These are phyloP conservation scores for Malus hybrid DNA, from an alignment of 331 rosid species.

Conservation along the genomic window DNA sequence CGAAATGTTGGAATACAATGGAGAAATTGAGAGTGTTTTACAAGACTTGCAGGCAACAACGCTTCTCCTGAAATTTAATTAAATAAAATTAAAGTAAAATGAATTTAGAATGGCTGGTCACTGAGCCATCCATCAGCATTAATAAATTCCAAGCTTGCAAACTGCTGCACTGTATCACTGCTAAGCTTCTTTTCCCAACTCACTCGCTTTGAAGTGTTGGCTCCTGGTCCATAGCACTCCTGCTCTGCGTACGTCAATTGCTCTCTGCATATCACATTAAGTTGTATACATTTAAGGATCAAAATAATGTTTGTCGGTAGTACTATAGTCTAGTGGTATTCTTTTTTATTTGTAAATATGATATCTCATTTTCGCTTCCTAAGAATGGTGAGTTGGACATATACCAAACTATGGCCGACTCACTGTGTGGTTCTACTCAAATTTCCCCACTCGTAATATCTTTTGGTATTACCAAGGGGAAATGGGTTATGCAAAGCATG, in stretches of 20 bases:
- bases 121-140: constrained; percentile 48
- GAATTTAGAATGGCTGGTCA: constrained; percentile 14
- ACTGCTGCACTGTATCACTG: background rate
- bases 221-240: constrained; percentile 53
- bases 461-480: no score
- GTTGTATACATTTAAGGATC: background rate
- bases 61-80: background rate
- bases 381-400: no score
- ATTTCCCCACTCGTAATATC: no score
- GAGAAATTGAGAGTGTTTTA: background rate
- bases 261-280: constrained; percentile 20
- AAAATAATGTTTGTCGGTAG: no score
- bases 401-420: no score
- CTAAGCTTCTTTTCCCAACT: constrained; percentile 47
- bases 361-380: no score
- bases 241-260: constrained; percentile 46
- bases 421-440: no score
- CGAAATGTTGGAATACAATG: background rate
- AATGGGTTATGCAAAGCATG: no score
- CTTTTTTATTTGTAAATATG: no score
- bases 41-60: background rate
- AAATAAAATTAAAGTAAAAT: background rate
- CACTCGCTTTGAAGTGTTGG: constrained; percentile 42
- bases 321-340: no score
- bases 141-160: constrained; percentile 34